Evolutionary conservation across 2,329 filamentous ascomycete genomes (phyloP), one percentile per base, ranked within the genome.

Genomic region (Aureobasidium sp.): DNA sequence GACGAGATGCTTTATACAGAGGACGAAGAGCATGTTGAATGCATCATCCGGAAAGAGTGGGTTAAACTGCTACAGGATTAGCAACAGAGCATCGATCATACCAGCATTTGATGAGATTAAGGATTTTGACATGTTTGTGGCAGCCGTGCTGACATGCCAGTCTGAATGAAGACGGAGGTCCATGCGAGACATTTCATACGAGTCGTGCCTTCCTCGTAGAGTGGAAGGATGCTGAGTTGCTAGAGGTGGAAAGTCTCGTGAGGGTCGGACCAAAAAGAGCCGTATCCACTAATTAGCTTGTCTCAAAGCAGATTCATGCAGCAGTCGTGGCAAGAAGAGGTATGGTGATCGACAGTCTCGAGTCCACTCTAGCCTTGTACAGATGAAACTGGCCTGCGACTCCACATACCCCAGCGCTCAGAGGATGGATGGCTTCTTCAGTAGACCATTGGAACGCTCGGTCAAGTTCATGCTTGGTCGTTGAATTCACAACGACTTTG

Each of bases 21-120:
- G 26, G 15, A 20, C 46, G 41, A 43, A 7, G 29, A 59, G 29
- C 34, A 47, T 47, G 55, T 59, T 59, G 55, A 32, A 37, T 48
- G 43, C 32, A 20, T 47, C 32, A 29, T 12, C 43, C 43, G 5
- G 15, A 39, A 34, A 47, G 36, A 48, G 55, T 59, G 55, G 55
- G 9, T 37, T 59, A 24, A 8, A 12, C 17, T 47, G 55, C 43
- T 48, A 47, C 55, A 48, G 43, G 34, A 47, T 59, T 59, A 59
- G 55, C 55, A 59, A 48, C 43, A 59, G 43, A 47, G 55, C 53
- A 59, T 39, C 41, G 43, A 48, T 59, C 41, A 59, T 47, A 47
- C 55, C 55, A 47, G 43, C 39, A 13, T 29, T 37, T 37, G 20
- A 26, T 27, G 32, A 48, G 3, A 59, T 59, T 59, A 59, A 47